Evolutionary conservation across 2,329 filamentous ascomycete genomes (phyloP).

Genomic region (Sarocladiaceae sp.): DNA sequence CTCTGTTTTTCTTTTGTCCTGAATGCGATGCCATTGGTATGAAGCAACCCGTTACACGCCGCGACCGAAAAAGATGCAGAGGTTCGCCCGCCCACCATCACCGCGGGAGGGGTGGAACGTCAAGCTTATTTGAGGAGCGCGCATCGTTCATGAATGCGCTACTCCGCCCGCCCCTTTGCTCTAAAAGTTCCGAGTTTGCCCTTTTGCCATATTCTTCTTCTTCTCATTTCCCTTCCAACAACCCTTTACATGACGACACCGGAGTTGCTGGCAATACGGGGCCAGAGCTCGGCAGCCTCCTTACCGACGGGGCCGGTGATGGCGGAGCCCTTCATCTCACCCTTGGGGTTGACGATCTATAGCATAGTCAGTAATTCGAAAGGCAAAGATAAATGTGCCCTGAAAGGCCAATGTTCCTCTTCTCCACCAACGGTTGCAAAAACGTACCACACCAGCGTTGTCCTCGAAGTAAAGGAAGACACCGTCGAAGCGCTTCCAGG

Average conservation of each 20-base stretch:
- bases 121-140: constrained; percentile 1
- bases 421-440: constrained; percentile 4
- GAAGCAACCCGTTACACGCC: constrained; percentile 45
- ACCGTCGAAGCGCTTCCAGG: constrained; percentile 97
- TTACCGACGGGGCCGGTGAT: constrained; percentile 99
- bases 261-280: constrained; percentile 99
- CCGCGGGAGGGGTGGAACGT: background rate
- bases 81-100: background rate
- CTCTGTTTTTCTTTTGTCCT: constrained; percentile 27
- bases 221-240: constrained; percentile 22
- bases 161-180: background rate
- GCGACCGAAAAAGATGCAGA: constrained; percentile 35
- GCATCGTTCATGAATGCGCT: background rate
- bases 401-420: background rate
- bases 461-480: constrained; percentile 99
- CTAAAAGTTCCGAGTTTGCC: background rate
- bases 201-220: constrained; percentile 14
- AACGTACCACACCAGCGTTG: constrained; percentile 95
- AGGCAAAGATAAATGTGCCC: background rate
- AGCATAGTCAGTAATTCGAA: background rate
- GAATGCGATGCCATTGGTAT: constrained; percentile 45
- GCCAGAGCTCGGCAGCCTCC: constrained; percentile 99
- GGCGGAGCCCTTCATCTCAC: constrained; percentile 99
- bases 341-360: constrained; percentile 99
- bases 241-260: constrained; percentile 96